These are phyloP conservation scores for Pascua guehoae DNA, from an alignment of 1,284 basidiomycete species.

Conservation along the genomic window DNA sequence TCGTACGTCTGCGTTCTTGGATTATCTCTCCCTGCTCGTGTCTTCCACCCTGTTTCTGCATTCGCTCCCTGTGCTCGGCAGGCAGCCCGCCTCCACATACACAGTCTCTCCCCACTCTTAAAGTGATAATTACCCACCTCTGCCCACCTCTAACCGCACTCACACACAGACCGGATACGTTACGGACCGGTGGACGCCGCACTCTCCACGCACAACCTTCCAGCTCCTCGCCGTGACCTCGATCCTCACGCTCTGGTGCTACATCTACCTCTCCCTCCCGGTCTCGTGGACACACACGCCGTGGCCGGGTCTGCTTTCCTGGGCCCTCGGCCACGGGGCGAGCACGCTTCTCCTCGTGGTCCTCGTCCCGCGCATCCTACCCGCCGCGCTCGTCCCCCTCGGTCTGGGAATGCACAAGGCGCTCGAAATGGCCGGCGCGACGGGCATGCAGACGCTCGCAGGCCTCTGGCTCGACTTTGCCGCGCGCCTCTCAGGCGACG, in stretches of 20 bases:
- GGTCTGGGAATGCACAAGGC: constrained; percentile 74
- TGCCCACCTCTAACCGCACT: constrained; percentile 45
- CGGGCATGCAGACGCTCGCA: constrained; percentile 65
- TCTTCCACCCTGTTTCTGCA: too few species aligned
- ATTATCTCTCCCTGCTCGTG: constrained; percentile 17
- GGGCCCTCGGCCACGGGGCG: constrained; percentile 68
- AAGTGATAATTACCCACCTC: background rate
- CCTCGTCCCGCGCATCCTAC: constrained; percentile 68
- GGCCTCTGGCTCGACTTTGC: constrained; percentile 60
- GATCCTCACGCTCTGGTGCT: constrained; percentile 61
- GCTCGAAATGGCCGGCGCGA: constrained; percentile 67
- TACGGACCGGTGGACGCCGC: constrained; percentile 48
- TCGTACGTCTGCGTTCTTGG: constrained; percentile 49
- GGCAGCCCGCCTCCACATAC: too few species aligned
- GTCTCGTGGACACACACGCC: constrained; percentile 58
- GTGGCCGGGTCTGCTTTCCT: constrained; percentile 61
- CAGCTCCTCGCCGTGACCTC: constrained; percentile 62
- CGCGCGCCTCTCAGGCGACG: constrained; percentile 23
- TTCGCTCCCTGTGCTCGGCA: too few species aligned
- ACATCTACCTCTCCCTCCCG: constrained; percentile 64
- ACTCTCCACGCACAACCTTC: constrained; percentile 50
- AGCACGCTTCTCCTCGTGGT: constrained; percentile 67
- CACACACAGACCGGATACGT: constrained; percentile 52
- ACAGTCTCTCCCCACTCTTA: too few species aligned
- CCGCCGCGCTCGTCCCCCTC: constrained; percentile 67